Evolutionary conservation across 1,139 yeast species (phyloP), one percentile per base, ranked within the genome.

Genomic region (Sugiyamaella pinicola): DNA sequence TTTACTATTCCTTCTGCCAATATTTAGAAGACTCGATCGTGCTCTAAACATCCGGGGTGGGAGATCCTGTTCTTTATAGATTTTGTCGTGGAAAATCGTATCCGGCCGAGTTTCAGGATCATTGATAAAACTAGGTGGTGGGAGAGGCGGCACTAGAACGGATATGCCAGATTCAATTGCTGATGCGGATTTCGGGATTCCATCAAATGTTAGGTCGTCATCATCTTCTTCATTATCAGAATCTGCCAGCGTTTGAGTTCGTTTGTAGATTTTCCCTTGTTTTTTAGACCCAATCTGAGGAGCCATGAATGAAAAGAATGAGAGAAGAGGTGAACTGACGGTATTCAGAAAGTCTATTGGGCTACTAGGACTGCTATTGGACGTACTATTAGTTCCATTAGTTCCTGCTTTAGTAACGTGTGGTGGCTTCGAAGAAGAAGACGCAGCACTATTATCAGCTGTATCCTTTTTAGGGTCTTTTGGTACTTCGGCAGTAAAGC

Each of bases 91-190:
- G 61, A 93, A 61, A 72, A 88, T 83, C 1, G 71, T 64, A 12
- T 80, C 77, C 4, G 77, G 75, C 37, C 96, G 73, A 1, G 72
- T 56, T 0, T 67, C 69, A 0, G 85, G 96, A 64, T 90, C 88
- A 33, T 80, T 79, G 18, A 93, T 80, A 67, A 80, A 93, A 52
- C 79, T 77, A 51, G 75, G 64, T 0, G 91, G 79, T 0, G 99
- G 99, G 8, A 86, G 71, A 1, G 97, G 96, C 0, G 98, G 98
- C n/a, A 88, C 69, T 2, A 93, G 70, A 9, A 90, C 79, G 0
- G 90, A 79, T 1, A 89, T 80, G 0, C 95, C 96, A 1, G 96
- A 84, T 58, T 87, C 90, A n/a, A 91, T 69, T 54, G 91, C 81
- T 0, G 95, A 85, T 0, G 95, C 77, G 61, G 83, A 87, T 1